Evolutionary conservation across 129 eudicot species (phyloP), one percentile per base, ranked within the genome.

Genomic region (Escallonia rubra): DNA sequence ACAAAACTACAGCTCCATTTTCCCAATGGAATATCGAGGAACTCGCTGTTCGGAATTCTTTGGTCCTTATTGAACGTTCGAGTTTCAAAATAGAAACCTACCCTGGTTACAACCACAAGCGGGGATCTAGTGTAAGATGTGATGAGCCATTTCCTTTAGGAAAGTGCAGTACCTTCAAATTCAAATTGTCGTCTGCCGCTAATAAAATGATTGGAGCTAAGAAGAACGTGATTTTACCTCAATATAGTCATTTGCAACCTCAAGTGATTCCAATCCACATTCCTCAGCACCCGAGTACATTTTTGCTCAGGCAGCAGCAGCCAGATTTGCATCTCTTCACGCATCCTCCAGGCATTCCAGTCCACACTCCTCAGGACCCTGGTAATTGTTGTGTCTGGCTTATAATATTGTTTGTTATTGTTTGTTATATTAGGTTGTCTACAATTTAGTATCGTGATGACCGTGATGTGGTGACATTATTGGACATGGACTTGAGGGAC

Each of bases 101-200:
- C 67, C 97, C 90, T 2, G 87, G 90, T 45, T 90, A 90, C 77
- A 55, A 71, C 43, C 82, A 87, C 61, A 90, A 87, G 74, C 72
- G 92, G 70, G 97, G 95, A 43, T 73, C 68, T 11, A 84, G 90
- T 49, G 9, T 15, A 1, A 65, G 54, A 11, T 12, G 84, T 12
- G 95, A 85, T 16, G 41, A 80, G 13, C 68, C 81, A 1, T 90
- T 90, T 49, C 87, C 45, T 23, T 70, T 87, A 60, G 87, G 95
- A 7, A 63, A 72, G 10, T 80, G 90, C 55, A 56, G 65, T 16
- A 90, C 97, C 39, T 90, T 63, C 52, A 90, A 73, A 60, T 90
- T 86, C 64, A 42, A 41, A 48, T 65, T 47, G 41, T 43, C 61
- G 11, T 34, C 73, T 14, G 16, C 65, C 23, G 13, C 72, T 11